Conservation (phyloP, 2,329 filamentous ascomycete species). For the Alternaria arbusti region DNA sequence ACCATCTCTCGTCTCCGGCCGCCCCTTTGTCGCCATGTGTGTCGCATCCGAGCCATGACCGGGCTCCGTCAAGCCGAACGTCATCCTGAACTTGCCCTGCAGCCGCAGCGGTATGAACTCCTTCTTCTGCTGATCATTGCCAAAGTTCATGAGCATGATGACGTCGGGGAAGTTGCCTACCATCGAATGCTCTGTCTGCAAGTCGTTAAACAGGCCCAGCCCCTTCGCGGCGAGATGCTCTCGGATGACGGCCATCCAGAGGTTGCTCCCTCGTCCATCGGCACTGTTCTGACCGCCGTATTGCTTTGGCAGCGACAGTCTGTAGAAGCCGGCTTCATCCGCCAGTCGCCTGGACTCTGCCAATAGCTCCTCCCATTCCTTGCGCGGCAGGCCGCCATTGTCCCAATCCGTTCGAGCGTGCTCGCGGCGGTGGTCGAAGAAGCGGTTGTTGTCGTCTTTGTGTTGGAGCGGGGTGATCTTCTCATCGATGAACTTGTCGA, state of each 20-base stretch:
- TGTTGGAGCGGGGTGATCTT: slow-evolving; percentile 63
- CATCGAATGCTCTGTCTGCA: slow-evolving; percentile 69
- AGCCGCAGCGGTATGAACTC: slow-evolving; percentile 62
- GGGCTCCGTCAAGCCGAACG: slow-evolving; percentile 68
- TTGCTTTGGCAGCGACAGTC: slow-evolving; percentile 62
- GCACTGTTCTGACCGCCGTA: slow-evolving; percentile 61
- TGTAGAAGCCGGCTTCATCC: slow-evolving; percentile 66
- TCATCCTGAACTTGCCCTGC: slow-evolving; percentile 61
- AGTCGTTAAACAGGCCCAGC: slow-evolving; percentile 66
- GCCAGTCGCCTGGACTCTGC: slow-evolving; percentile 57
- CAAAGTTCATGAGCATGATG: slow-evolving; percentile 68
- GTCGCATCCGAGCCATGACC: slow-evolving; percentile 69
- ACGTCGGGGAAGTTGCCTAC: slow-evolving; percentile 69
- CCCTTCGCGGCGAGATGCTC: slow-evolving; percentile 67
- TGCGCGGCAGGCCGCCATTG: slow-evolving; percentile 61
- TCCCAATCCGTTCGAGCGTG: slow-evolving; percentile 68
- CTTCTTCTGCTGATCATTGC: slow-evolving; percentile 60
- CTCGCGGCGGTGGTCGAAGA: slow-evolving; percentile 70
- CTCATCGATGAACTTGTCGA: slow-evolving; percentile 64
- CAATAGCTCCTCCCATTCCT: slow-evolving; percentile 66
- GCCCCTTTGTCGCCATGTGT: slow-evolving; percentile 64
- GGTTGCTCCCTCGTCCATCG: slow-evolving; percentile 56
- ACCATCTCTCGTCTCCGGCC: slow-evolving; percentile 53
- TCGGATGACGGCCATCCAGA: slow-evolving; percentile 69
- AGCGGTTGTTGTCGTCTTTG: slow-evolving; percentile 65